A percentile compares a stretch with the other conserved stretches of the same genome.
Conservation (phyloP, 2,329 filamentous ascomycete species). For the Aspergillus persii region DNA sequence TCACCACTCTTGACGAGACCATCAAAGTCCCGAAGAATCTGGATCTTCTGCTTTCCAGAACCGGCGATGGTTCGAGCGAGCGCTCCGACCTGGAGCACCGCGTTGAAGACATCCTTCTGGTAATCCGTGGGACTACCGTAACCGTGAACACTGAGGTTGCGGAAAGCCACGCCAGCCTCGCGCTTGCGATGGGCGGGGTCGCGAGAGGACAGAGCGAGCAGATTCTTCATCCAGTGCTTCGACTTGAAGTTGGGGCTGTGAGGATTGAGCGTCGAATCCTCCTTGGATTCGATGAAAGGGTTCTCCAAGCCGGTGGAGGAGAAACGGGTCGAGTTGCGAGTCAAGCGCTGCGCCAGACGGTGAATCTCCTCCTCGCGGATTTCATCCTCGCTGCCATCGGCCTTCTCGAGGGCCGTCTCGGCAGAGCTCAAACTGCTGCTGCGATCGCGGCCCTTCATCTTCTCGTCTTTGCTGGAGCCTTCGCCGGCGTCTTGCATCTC, state of each 20-base stretch:
- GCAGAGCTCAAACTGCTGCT: slow-evolving; percentile 27
- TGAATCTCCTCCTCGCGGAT: slow-evolving; percentile 30
- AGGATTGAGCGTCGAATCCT: slow-evolving; percentile 45
- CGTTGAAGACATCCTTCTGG: slow-evolving; percentile 50
- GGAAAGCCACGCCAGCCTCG: slow-evolving; percentile 63
- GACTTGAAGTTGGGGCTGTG: slow-evolving; percentile 44
- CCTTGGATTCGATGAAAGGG: slow-evolving; percentile 33
- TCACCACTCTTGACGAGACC: slow-evolving; percentile 59
- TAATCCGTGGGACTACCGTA: slow-evolving; percentile 68
- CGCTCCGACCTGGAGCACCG: slow-evolving; percentile 34
- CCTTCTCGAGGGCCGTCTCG: slow-evolving; percentile 26
- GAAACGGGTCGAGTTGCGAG: slow-evolving; percentile 34
- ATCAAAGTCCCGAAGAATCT: slow-evolving; percentile 64
- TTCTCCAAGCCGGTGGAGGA: slow-evolving; percentile 29
- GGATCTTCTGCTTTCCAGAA: slow-evolving; percentile 48
- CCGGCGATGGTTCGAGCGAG: slow-evolving; percentile 33
- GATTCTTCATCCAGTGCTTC: slow-evolving; percentile 47
- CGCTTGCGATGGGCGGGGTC: slow-evolving; percentile 56
- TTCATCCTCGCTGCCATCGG: slow-evolving; percentile 23
- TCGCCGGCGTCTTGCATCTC: not conserved
- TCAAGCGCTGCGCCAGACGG: slow-evolving; percentile 34
- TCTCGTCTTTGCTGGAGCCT: slow-evolving; percentile 11
- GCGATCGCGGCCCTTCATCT: not conserved
- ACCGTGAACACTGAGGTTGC: slow-evolving; percentile 66
- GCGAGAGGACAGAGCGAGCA: slow-evolving; percentile 46